Conservation (phyloP, 306 rosid genomes). For the Cucumis hystrix region DNA sequence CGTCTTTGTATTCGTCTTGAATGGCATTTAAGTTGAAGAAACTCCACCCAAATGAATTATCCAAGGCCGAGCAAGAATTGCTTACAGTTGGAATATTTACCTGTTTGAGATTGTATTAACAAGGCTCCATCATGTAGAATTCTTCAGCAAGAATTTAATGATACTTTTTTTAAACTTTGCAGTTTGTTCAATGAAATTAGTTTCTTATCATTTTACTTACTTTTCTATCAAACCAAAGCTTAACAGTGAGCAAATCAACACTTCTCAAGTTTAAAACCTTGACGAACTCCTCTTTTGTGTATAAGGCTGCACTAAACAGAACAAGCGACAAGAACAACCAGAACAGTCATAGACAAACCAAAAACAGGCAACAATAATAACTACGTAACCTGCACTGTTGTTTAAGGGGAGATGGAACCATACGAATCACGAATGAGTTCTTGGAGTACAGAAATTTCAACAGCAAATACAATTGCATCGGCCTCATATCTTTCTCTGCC, state of each 20-base stretch:
- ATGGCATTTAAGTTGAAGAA: conserved; percentile 40
- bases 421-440: conserved; percentile 34
- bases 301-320: conserved; percentile 39
- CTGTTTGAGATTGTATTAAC: conserved; percentile 15
- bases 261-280: conserved; percentile 39
- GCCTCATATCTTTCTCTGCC: conserved; percentile 18
- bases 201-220: conserved; percentile 16
- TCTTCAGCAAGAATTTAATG: neutral
- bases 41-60: conserved; percentile 37
- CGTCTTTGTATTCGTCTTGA: conserved; percentile 32
- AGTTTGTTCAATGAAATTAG: neutral
- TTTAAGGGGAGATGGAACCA: neutral
- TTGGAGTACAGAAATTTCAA: conserved; percentile 33
- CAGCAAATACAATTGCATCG: conserved; percentile 42
- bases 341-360: neutral
- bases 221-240: conserved; percentile 35
- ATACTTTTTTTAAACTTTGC: neutral
- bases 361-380: neutral
- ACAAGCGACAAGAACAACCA: neutral
- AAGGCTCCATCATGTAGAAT: neutral
- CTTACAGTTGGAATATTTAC: conserved; percentile 36
- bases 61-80: conserved; percentile 35
- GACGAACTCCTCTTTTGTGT: conserved; percentile 40
- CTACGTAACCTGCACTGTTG: neutral
- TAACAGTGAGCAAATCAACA: conserved; percentile 37